Evolutionary conservation across 192 early-diverging fungal genomes (phyloP), one percentile per base, ranked within the genome.

Genomic region (Coemansia sp.): DNA sequence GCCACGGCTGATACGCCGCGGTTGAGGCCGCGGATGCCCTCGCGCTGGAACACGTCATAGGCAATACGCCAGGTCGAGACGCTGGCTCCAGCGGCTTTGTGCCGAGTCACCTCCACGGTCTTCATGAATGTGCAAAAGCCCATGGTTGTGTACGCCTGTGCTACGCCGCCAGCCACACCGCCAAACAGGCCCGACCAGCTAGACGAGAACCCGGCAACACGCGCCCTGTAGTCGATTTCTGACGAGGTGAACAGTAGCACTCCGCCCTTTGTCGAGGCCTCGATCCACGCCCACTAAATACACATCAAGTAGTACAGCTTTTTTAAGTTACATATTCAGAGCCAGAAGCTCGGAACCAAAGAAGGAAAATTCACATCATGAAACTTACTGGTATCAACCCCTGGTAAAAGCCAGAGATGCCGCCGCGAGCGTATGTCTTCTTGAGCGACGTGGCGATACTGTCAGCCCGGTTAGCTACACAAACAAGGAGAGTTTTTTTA

Each of bases 91-190:
- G 86, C 87, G 41, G 87, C 83, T 87, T 98, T 98, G 87, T 95
- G 94, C 52, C 96, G 91, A 8, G 97, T 99, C 38, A 99, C 96
- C 72, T 99, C 97, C n/a, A 94, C 93, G 3, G 97, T 98, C 87
- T 96, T 95, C 97, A 98, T 97, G 83, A 97, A 97, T 0, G 97
- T 99, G 81, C 96, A 98, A 85, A 98, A 98, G n/a, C 97, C 97
- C 97, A 99, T 99, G 24, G 97, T 99, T 50, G 95, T 91, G 86
- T 98, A 99, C 0, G 96, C 95, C 87, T 97, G 95, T 20, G 93
- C 92, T 38, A 97, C 84, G 72, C 97, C 97, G 65, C 96, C 97
- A 61, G 87, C 94, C 89, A 98, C 94, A 22, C 97, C 97, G 63
- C 95, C 96, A 41, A 95, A 57, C 55, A 97, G 89, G 65, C 96